phyloP scores from a whole-genome alignment of 495 filamentous ascomycete genomes.

The Penicillium flavigenum region DNA sequence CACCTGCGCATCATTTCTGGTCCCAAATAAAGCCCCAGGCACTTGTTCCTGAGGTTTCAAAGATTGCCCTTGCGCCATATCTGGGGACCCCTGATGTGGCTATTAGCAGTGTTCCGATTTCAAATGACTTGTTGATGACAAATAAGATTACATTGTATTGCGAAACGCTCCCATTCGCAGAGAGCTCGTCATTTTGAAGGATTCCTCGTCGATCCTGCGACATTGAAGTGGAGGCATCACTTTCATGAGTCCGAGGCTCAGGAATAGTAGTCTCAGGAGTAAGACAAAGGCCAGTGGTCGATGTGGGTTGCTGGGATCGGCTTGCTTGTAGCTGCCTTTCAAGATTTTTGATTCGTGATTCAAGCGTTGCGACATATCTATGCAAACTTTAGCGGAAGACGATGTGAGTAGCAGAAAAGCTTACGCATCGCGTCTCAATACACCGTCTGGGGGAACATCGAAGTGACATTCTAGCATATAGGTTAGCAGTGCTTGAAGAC shows the following conservation, averaged over 20 bases:
- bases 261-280: background rate
- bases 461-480: slow-evolving; percentile 11
- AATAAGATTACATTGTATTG: no score
- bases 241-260: background rate
- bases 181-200: no score
- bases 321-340: slow-evolving; percentile 9
- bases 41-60: background rate
- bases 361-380: slow-evolving; percentile 18
- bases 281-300: background rate
- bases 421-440: slow-evolving; percentile 13
- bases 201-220: background rate
- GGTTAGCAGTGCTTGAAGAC: background rate
- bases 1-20: background rate
- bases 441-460: slow-evolving; percentile 17
- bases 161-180: no score
- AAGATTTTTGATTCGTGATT: slow-evolving; percentile 9
- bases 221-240: background rate
- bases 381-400: background rate
- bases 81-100: no score
- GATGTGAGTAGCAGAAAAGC: background rate
- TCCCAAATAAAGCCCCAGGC: background rate
- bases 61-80: no score
- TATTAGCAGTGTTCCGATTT: no score
- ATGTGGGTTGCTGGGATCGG: background rate
- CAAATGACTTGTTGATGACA: no score